Evolutionary conservation across 2,329 filamentous ascomycete species (phyloP).

Genomic region (Aspergillus quadricinctus): DNA sequence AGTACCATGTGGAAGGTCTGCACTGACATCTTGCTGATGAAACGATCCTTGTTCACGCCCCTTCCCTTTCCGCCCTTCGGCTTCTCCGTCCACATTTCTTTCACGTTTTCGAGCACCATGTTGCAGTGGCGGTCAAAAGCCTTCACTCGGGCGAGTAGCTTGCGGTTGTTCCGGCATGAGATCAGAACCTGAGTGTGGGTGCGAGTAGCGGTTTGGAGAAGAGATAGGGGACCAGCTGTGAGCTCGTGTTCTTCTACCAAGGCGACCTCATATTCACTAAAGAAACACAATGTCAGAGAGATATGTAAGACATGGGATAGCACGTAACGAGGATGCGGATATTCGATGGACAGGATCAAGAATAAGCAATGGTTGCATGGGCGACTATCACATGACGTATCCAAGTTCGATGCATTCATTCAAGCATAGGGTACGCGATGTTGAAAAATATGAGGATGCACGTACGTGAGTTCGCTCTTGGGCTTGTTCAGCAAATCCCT

Average conservation of each 20-base stretch:
- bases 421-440: constrained; percentile 2
- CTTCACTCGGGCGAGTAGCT: constrained; percentile 93
- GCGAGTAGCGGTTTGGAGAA: constrained; percentile 93
- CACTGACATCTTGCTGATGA: constrained; percentile 92
- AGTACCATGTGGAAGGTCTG: background rate
- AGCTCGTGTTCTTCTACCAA: constrained; percentile 77
- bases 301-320: constrained; percentile 13
- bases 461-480: constrained; percentile 85
- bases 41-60: constrained; percentile 96
- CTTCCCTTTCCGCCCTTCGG: constrained; percentile 82
- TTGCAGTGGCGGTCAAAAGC: constrained; percentile 99
- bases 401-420: background rate
- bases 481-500: constrained; percentile 88
- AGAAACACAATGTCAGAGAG: constrained; percentile 17
- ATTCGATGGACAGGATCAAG: constrained; percentile 1
- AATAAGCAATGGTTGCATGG: background rate
- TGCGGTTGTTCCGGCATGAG: constrained; percentile 96
- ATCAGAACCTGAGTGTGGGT: constrained; percentile 95
- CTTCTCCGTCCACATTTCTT: constrained; percentile 99
- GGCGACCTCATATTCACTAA: constrained; percentile 79
- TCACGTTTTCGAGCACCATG: constrained; percentile 96
- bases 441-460: constrained; percentile 20
- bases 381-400: constrained; percentile 5
- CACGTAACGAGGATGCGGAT: constrained; percentile 8
- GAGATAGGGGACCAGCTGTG: constrained; percentile 76